Evolutionary conservation across 352 stramenopile species (phyloP).

Genomic region (Phytopythium cucurbitacearum): DNA sequence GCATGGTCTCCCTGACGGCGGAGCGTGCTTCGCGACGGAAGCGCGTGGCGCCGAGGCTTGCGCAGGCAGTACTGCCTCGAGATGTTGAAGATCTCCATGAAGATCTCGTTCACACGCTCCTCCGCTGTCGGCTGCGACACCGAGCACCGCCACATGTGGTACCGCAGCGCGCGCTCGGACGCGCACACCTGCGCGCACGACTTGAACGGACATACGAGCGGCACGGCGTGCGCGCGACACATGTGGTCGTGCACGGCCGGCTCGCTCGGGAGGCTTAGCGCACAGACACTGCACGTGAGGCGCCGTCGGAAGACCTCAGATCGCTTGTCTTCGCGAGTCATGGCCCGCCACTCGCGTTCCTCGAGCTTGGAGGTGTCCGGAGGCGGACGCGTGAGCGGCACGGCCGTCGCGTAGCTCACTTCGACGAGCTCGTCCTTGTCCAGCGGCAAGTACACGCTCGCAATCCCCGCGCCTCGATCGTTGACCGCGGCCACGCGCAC

Average conservation of each 20-base stretch:
- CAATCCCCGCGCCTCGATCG: slow-evolving; percentile 43
- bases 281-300: slow-evolving; percentile 61
- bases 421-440: slow-evolving; percentile 40
- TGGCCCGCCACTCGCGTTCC: slow-evolving; percentile 22
- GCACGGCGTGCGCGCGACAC: slow-evolving; percentile 45
- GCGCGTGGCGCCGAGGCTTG: slow-evolving; percentile 52
- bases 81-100: slow-evolving; percentile 71
- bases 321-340: slow-evolving; percentile 36
- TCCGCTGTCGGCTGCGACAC: slow-evolving; percentile 47
- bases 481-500: slow-evolving; percentile 65
- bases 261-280: slow-evolving; percentile 6
- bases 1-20: slow-evolving; percentile 12
- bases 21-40: slow-evolving; percentile 13
- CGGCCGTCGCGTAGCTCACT: slow-evolving; percentile 51
- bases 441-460: slow-evolving; percentile 51
- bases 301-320: slow-evolving; percentile 14
- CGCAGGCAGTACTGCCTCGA: slow-evolving; percentile 74
- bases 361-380: slow-evolving; percentile 44
- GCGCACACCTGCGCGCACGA: slow-evolving; percentile 66
- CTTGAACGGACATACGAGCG: slow-evolving; percentile 70
- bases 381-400: slow-evolving; percentile 27
- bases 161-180: slow-evolving; percentile 60
- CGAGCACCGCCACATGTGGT: slow-evolving; percentile 72
- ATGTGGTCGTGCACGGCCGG: slow-evolving; percentile 54
- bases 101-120: slow-evolving; percentile 52